Evolutionary conservation across 345 rosid species (phyloP).

Genomic region (Turnera subulata): DNA sequence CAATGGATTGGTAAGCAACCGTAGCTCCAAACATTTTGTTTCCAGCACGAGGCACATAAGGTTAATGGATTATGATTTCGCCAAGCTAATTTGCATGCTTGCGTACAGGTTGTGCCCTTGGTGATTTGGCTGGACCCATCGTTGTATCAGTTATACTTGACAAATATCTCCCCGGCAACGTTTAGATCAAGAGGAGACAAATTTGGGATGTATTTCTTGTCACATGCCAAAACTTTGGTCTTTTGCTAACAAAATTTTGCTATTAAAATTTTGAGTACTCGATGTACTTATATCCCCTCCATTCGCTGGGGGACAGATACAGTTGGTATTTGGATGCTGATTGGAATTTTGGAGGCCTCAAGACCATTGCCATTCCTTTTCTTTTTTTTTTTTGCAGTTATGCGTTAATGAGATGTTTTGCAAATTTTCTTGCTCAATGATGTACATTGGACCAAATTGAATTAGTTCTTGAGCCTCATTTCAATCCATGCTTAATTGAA

Average conservation of each 20-base stretch:
- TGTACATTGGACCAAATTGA: too few species aligned
- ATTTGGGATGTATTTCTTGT: neutral
- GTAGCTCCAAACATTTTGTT: neutral
- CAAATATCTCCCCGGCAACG: slow-evolving; percentile 49
- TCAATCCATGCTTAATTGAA: too few species aligned
- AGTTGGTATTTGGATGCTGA: too few species aligned
- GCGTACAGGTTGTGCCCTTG: slow-evolving; percentile 68
- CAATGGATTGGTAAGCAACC: slow-evolving; percentile 86
- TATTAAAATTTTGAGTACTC: neutral
- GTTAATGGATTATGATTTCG: neutral
- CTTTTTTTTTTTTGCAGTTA: too few species aligned
- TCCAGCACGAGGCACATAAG: neutral
- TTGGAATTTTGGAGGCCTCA: too few species aligned
- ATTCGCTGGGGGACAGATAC: too few species aligned
- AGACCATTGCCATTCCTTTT: too few species aligned
- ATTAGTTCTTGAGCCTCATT: too few species aligned
- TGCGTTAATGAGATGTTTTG: too few species aligned
- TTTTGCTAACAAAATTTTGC: too few species aligned
- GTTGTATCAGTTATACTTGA: slow-evolving; percentile 62
- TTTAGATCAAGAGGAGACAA: slow-evolving; percentile 20
- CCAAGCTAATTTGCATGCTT: neutral
- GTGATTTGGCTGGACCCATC: slow-evolving; percentile 82
- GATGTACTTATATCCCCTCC: neutral
- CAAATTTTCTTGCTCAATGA: too few species aligned
- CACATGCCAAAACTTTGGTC: slow-evolving; percentile 9